These are phyloP conservation scores for Xanthoconium purpureum DNA, from an alignment of 768 basidiomycete genomes.

Conservation along the genomic window DNA sequence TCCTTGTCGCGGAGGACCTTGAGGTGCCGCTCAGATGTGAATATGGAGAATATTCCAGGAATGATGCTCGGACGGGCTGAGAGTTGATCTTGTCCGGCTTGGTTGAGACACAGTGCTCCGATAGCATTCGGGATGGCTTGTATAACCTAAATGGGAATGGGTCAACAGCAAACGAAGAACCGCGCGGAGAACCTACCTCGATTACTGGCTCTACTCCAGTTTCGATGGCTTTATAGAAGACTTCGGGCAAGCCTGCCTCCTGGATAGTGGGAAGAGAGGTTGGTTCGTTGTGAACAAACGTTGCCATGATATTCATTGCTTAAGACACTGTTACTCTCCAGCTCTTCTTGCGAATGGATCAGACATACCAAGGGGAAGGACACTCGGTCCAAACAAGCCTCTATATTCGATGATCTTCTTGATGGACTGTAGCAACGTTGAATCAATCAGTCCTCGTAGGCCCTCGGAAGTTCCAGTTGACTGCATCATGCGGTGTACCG, in stretches of 20 bases:
- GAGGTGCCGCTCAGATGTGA: constrained; percentile 80
- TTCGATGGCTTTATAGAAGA: constrained; percentile 85
- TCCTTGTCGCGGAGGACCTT: constrained; percentile 90
- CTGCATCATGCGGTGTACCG: constrained; percentile 97
- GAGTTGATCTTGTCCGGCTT: constrained; percentile 80
- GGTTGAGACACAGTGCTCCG: constrained; percentile 94
- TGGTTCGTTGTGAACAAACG: constrained; percentile 98
- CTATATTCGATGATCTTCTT: constrained; percentile 86
- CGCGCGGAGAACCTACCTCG: constrained; percentile 52
- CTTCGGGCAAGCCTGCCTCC: constrained; percentile 84
- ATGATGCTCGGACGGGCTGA: constrained; percentile 76
- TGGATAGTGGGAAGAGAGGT: constrained; percentile 91
- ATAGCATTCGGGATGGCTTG: constrained; percentile 93
- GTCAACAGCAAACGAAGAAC: background rate
- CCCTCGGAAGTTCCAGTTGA: constrained; percentile 92
- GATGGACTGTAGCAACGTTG: constrained; percentile 76
- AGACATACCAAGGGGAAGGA: constrained; percentile 76
- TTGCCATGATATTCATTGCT: constrained; percentile 93
- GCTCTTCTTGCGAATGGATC: background rate
- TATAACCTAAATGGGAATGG: constrained; percentile 56
- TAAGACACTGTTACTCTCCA: constrained; percentile 8
- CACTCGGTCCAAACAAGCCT: constrained; percentile 78
- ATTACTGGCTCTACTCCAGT: constrained; percentile 80
- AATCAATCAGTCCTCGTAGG: constrained; percentile 90
- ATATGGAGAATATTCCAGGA: constrained; percentile 78